Percentiles rank a stretch among this genome's conserved stretches.
Conservation (phyloP, 2,329 filamentous ascomycete genomes). For the Colletotrichum costaricense region DNA sequence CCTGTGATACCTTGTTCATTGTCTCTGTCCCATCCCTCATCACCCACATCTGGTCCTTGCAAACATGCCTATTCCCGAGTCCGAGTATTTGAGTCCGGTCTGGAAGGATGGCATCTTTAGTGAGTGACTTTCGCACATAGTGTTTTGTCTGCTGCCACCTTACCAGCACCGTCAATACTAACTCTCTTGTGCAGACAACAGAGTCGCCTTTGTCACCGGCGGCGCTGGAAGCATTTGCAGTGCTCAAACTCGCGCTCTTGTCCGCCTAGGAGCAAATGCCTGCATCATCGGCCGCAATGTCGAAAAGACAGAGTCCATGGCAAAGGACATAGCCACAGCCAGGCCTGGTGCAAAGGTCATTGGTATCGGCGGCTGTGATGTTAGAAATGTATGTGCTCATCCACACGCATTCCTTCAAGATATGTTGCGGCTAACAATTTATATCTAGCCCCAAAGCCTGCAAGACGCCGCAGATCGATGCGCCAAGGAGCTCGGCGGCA, state of each 20-base stretch:
- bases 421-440: conserved; percentile 4
- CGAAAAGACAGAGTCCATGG: conserved; percentile 85
- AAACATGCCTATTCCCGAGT: conserved; percentile 75
- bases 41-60: not conserved
- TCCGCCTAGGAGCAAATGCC: conserved; percentile 90
- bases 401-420: not conserved
- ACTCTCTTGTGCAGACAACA: conserved; percentile 68
- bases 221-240: conserved; percentile 95
- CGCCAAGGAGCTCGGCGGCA: conserved; percentile 83
- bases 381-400: conserved; percentile 70
- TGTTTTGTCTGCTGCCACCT: not conserved
- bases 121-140: conserved; percentile 51
- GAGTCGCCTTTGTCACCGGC: conserved; percentile 95
- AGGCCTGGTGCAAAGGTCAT: conserved; percentile 85
- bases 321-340: conserved; percentile 83
- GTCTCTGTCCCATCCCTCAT: not conserved
- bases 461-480: conserved; percentile 82
- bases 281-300: conserved; percentile 93
- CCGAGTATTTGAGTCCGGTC: conserved; percentile 82
- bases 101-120: conserved; percentile 92
- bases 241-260: conserved; percentile 90
- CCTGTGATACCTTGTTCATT: not conserved
- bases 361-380: conserved; percentile 83
- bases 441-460: conserved; percentile 67
- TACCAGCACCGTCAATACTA: conserved; percentile 23